A percentile compares a stretch with the other conserved stretches of the same genome.
Conservation (phyloP, 2,329 filamentous ascomycete species). For the Grosmannia huntii region DNA sequence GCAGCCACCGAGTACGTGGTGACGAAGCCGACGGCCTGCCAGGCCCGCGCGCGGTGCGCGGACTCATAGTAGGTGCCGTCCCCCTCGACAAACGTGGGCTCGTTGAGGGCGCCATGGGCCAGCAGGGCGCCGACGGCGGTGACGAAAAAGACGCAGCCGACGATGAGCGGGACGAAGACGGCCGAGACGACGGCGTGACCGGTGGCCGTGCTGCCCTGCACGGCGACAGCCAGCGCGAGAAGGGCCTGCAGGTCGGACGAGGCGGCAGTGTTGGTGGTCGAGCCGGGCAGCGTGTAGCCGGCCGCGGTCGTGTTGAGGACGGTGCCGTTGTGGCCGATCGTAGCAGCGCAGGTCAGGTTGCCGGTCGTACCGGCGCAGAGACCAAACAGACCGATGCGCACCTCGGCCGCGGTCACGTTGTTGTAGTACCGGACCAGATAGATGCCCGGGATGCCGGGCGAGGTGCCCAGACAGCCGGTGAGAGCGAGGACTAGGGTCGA, state of each 20-base stretch:
- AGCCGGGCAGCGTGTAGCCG: constrained; percentile 9
- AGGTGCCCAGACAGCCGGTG: constrained; percentile 13
- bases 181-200: constrained; percentile 7
- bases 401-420: constrained; percentile 9
- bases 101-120: background rate
- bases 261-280: constrained; percentile 1
- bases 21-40: constrained; percentile 5
- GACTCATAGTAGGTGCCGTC: background rate
- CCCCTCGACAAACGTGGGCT: background rate
- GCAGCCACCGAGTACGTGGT: constrained; percentile 8
- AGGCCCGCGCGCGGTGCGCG: constrained; percentile 1
- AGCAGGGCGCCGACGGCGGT: constrained; percentile 7
- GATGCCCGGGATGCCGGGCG: constrained; percentile 13
- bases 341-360: constrained; percentile 10
- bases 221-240: constrained; percentile 5
- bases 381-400: constrained; percentile 13
- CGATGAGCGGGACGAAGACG: constrained; percentile 8
- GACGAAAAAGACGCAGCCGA: constrained; percentile 9
- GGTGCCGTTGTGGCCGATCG: constrained; percentile 4
- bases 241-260: constrained; percentile 7
- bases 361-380: constrained; percentile 9
- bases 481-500: constrained; percentile 9
- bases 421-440: constrained; percentile 11
- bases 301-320: background rate
- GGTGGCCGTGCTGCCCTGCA: constrained; percentile 9